These are phyloP conservation scores for Jaenimonas drosophilae DNA, from an alignment of 208 protist species.

Conservation along the genomic window DNA sequence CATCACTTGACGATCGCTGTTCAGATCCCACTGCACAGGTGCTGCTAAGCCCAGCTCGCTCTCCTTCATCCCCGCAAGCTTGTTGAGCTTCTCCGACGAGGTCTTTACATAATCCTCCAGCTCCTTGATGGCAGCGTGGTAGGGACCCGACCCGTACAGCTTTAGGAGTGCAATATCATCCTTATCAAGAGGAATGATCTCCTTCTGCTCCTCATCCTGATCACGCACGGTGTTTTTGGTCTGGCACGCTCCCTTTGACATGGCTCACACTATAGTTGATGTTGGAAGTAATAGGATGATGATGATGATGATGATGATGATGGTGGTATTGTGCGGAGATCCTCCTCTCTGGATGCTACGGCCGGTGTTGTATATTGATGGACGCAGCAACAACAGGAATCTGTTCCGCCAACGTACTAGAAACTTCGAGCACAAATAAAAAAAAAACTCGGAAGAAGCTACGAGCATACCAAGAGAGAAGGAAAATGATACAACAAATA, in stretches of 20 bases:
- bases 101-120: conserved; percentile 96
- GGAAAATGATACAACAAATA: not conserved
- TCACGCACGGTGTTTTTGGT: conserved; percentile 62
- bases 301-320: too few species aligned
- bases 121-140: conserved; percentile 95
- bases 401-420: too few species aligned
- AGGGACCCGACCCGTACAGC: conserved; percentile 95
- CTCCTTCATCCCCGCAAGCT: conserved; percentile 96
- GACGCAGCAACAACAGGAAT: too few species aligned
- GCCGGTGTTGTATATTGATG: too few species aligned
- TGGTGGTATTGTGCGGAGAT: too few species aligned
- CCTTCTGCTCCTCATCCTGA: conserved; percentile 75
- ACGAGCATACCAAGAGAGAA: not conserved
- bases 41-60: conserved; percentile 98
- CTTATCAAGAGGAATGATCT: conserved; percentile 94
- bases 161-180: conserved; percentile 99
- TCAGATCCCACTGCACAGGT: conserved; percentile 98
- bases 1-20: conserved; percentile 96
- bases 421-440: too few species aligned
- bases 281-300: not conserved
- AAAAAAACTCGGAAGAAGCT: too few species aligned
- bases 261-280: conserved; percentile 9
- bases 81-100: conserved; percentile 93
- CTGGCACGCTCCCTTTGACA: conserved; percentile 84
- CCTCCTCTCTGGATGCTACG: too few species aligned